Evolutionary conservation across 805 yeast species (phyloP).

Genomic region (Schwanniomyces pseudopolymorphus): DNA sequence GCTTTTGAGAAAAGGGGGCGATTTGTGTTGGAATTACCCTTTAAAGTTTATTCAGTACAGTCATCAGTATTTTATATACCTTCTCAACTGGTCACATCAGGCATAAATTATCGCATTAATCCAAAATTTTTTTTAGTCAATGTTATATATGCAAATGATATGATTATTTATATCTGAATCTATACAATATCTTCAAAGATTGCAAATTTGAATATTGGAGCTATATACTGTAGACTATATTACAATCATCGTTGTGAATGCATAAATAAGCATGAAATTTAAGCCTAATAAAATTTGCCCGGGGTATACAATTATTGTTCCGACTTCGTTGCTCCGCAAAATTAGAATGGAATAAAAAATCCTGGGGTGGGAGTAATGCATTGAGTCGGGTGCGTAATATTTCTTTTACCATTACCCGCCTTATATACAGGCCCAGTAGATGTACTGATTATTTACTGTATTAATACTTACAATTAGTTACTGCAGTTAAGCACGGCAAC

Average conservation of each 20-base stretch:
- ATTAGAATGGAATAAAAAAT: neutral
- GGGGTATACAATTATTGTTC: neutral
- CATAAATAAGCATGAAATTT: neutral
- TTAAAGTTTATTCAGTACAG: neutral
- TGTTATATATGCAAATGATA: too few relatives aligned
- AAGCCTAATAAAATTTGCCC: neutral
- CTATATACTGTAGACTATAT: too few relatives aligned
- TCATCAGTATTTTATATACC: neutral
- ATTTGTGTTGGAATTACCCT: neutral
- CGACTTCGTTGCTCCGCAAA: constrained; percentile 1
- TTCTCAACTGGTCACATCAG: neutral
- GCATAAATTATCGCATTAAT: neutral
- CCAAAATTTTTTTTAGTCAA: neutral
- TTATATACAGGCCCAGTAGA: too few relatives aligned
- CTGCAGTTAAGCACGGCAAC: too few relatives aligned
- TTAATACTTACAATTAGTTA: too few relatives aligned
- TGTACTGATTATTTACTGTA: too few relatives aligned
- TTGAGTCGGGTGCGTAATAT: neutral
- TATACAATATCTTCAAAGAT: too few relatives aligned
- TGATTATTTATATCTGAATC: too few relatives aligned
- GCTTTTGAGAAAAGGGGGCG: neutral
- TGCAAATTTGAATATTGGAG: too few relatives aligned
- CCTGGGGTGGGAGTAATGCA: neutral
- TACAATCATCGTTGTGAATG: too few relatives aligned
- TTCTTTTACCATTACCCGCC: too few relatives aligned